Evolutionary conservation across 495 filamentous ascomycete genomes (phyloP), one percentile per base, ranked within the genome.

Genomic region (Trichocladium antarcticum): DNA sequence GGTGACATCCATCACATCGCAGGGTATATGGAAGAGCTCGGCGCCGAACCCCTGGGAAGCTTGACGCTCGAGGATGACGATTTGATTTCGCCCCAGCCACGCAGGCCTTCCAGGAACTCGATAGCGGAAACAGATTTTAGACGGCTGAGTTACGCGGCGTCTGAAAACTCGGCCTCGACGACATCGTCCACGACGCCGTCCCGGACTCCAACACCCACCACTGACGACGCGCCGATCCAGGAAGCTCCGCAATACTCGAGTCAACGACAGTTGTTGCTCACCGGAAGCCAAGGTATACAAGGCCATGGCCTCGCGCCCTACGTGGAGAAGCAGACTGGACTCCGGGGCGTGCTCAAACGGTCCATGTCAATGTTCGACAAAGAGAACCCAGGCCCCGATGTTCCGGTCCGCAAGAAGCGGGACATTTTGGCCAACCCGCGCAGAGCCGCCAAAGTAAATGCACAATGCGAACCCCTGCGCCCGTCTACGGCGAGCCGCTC

Each of bases 301-400:
- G n/a, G n/a, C n/a, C n/a, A n/a, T n/a, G 24, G 24, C 24, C 8
- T 27, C 8, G 3, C 24, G 31, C 5, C 31, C 12, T 32, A n/a
- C n/a, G n/a, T 37, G 8, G 68, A 66, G 24, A 69, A 62, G 36
- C 67, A 54, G 38, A 50, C 58, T 12, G 61, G 64, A 0, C 49
- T 69, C 35, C 58, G 63, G 36, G 59, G 48, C 10, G 65, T 54
- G 8, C 49, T 68, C 9, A 64, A 50, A 28, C 59, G 62, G 17
- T 54, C 62, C 5, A 42, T 50, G 4, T 54, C 41, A 24, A 22
- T 67, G 12, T 55, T 66, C 5, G 59, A 51, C 24, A 62, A 57
- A 40, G 64, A 63, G 9, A 50, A 64, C 19, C 56, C 59, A 1
- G 55, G 54, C 6, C 62, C 56, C 0, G 62, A 64, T 4, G 58